Evolutionary conservation across 78 protist species (phyloP).

Genomic region (Paratrimastix pyriformis): DNA sequence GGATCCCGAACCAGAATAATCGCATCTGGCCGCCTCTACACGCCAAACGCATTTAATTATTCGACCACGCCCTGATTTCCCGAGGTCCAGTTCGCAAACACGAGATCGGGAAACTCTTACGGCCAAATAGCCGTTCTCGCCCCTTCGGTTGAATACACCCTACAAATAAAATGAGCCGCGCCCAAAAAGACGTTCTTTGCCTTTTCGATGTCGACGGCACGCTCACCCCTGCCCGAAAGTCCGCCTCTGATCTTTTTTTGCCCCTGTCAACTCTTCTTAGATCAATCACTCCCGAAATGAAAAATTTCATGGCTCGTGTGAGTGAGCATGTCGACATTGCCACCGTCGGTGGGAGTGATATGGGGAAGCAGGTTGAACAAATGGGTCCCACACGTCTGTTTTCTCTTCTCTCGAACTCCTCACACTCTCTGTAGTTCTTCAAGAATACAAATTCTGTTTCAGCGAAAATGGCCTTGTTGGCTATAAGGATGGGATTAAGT

Average conservation of each 20-base stretch:
- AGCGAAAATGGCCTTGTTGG: constrained; percentile 94
- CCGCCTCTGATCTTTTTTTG: not conserved
- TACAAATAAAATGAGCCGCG: too few relatives aligned
- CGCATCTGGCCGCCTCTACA: too few relatives aligned
- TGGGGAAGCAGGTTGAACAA: constrained; percentile 81
- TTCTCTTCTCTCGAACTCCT: not conserved
- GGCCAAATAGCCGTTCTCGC: too few relatives aligned
- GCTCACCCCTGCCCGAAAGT: constrained; percentile 69
- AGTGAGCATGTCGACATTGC: constrained; percentile 56
- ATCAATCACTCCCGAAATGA: constrained; percentile 16
- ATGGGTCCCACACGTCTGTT: constrained; percentile 45
- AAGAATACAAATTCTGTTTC: constrained; percentile 69
- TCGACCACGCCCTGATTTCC: too few relatives aligned
- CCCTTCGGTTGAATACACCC: too few relatives aligned
- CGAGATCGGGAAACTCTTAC: too few relatives aligned
- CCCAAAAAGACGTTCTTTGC: too few relatives aligned
- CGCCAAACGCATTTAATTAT: too few relatives aligned
- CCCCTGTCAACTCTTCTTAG: not conserved
- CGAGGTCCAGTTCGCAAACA: too few relatives aligned
- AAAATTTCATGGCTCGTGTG: not conserved
- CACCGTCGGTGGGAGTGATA: constrained; percentile 96
- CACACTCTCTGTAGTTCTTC: not conserved
- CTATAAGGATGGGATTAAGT: constrained; percentile 55
- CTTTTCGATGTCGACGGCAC: constrained; percentile 98
- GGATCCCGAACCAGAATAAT: too few relatives aligned